Evolutionary conservation across 495 filamentous ascomycete genomes (phyloP).

Genomic region (Aspergillus wentii): DNA sequence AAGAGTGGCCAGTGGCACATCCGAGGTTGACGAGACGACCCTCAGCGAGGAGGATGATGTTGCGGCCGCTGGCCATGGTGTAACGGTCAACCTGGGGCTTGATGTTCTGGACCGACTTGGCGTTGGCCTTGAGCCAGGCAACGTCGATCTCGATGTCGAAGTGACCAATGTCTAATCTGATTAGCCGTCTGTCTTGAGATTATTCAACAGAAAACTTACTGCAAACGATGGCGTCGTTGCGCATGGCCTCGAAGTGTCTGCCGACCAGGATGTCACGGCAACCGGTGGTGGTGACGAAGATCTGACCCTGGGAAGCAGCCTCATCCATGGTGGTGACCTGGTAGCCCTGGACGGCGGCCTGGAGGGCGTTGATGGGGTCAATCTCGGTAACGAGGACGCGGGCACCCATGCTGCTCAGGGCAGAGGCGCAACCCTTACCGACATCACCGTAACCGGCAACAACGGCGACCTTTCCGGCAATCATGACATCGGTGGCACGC

Average conservation of each 20-base stretch:
- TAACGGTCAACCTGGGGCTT: constrained; percentile 99
- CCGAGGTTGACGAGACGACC: constrained; percentile 98
- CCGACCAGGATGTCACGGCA: constrained; percentile 95
- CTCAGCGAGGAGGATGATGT: constrained; percentile 97
- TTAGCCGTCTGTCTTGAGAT: constrained; percentile 2
- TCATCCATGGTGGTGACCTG: constrained; percentile 98
- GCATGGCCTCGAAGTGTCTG: constrained; percentile 94
- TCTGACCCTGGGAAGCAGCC: constrained; percentile 81
- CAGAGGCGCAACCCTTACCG: constrained; percentile 96
- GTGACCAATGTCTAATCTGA: constrained; percentile 82
- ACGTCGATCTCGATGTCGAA: constrained; percentile 99
- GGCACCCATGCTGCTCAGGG: constrained; percentile 93
- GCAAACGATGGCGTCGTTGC: constrained; percentile 98
- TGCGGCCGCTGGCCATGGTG: constrained; percentile 86
- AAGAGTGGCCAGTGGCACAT: constrained; percentile 98
- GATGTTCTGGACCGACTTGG: constrained; percentile 91
- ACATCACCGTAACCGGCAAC: constrained; percentile 99
- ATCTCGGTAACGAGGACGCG: constrained; percentile 96
- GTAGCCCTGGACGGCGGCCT: constrained; percentile 95
- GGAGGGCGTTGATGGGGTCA: constrained; percentile 99
- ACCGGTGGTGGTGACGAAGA: constrained; percentile 98
- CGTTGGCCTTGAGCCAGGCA: constrained; percentile 97
- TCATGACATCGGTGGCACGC: constrained; percentile 99
- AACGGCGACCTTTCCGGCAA: constrained; percentile 96
- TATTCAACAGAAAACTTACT: constrained; percentile 53